Evolutionary conservation across 305 asterid genomes (phyloP).

Genomic region (Fraxinus latifolia): DNA sequence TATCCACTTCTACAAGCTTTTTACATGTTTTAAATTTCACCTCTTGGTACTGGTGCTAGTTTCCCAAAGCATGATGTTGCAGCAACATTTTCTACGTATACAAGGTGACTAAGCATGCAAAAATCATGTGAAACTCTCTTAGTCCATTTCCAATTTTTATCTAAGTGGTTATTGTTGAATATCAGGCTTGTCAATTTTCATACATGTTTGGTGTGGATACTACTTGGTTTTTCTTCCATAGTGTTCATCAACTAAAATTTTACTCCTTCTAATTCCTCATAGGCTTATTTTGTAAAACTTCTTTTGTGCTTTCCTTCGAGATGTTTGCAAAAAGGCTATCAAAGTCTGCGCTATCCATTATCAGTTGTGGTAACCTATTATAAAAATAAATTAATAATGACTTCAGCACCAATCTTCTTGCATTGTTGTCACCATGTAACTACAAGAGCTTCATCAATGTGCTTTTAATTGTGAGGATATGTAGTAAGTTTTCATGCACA

Average conservation of each 20-base stretch:
- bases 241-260: neutral
- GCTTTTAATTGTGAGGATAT: neutral
- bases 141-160: neutral
- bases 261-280: neutral
- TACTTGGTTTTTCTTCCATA: neutral
- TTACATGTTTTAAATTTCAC: neutral
- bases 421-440: neutral
- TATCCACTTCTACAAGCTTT: neutral
- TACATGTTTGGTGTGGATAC: neutral
- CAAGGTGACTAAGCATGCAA: neutral
- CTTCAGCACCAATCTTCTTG: neutral
- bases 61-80: neutral
- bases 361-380: neutral
- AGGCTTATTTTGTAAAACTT: neutral
- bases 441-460: neutral
- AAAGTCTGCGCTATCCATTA: neutral
- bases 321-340: neutral
- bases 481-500: neutral
- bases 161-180: neutral
- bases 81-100: neutral
- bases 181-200: neutral
- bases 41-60: neutral
- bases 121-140: neutral
- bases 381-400: neutral
- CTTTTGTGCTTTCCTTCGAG: neutral